A percentile compares a stretch with the other conserved stretches of the same genome.
Evolutionary conservation across 495 filamentous ascomycete species (phyloP).

Genomic region (Cercophora samala): DNA sequence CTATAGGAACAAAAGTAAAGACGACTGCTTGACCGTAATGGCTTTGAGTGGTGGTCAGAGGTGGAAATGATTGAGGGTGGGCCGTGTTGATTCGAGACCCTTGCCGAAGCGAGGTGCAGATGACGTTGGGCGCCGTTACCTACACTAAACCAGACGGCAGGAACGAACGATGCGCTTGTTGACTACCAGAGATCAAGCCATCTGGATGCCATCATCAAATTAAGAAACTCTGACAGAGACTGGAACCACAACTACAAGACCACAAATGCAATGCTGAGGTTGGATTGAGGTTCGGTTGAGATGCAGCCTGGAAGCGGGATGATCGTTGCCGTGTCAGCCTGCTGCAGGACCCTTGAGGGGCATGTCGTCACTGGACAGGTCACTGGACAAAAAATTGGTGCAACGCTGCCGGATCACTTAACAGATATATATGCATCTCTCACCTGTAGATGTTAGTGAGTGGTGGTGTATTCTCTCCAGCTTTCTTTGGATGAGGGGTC

Average conservation of each 20-base stretch:
- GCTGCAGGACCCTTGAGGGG: constrained; percentile 1
- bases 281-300: neutral
- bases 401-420: neutral
- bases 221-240: neutral
- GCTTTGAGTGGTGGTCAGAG: neutral
- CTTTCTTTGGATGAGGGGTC: neutral
- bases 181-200: neutral
- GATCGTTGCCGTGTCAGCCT: constrained; percentile 4
- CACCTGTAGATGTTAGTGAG: neutral
- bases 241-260: neutral
- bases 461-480: neutral
- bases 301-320: constrained; percentile 3
- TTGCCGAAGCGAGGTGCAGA: constrained; percentile 4
- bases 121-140: constrained; percentile 2
- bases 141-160: neutral
- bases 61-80: neutral
- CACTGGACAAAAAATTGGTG: neutral
- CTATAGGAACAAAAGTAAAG: neutral
- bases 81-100: constrained; percentile 5
- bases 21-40: neutral
- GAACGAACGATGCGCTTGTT: neutral
- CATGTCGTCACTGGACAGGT: constrained; percentile 6
- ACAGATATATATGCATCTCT: neutral
- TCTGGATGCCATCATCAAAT: neutral
- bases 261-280: neutral